Evolutionary conservation across 345 rosid species (phyloP), one percentile per base, ranked within the genome.

Genomic region (Corymbia maculata): DNA sequence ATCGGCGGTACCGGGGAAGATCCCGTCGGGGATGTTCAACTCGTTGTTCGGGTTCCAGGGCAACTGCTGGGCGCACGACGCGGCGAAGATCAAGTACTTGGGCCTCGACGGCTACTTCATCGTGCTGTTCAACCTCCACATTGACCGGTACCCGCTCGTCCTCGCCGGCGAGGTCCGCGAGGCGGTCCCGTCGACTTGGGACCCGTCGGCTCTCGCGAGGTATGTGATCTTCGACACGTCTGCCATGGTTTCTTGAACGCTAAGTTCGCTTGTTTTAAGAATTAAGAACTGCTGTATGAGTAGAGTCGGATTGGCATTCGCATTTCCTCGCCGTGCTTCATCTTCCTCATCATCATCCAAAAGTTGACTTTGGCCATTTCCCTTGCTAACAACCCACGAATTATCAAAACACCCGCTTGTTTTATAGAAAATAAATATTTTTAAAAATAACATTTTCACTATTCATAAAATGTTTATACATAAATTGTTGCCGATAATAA

Each of bases 171-270:
- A 94, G 59, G 97, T 98, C 86, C 87, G 92, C 28, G 86, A 93
- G 55, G 95, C 96, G 1, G 98, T 98, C 86, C 99, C 99, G 4
- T 92, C 98, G 15, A 88, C 92, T 0, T 98, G 98, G 99, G 96
- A 96, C 89, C 99, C 99, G 30, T 85, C 44, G 11, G 96, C 93
- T 49, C 91, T 98, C 2, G 96, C 99, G 61, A 96, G 99, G 99
- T 94, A 86, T 24, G 26, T 19, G 26, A 26, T 12, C 9, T 42
- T 24, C 12, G 24, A n/a, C 21, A 14, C 28, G 14, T 2, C 51
- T 51, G 16, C 47, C 32, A 32, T 19, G 47, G 87, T 52, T 51
- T 52, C 61, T 26, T 10, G 45, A 52, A 26, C 86, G 55, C 26
- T 47, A n/a, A 2, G 86, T 28, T 84, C 52, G 32, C 53, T 24